Conservation (phyloP, 2,329 filamentous ascomycete species). For the Immersiporthe knoxdaviesiana region DNA sequence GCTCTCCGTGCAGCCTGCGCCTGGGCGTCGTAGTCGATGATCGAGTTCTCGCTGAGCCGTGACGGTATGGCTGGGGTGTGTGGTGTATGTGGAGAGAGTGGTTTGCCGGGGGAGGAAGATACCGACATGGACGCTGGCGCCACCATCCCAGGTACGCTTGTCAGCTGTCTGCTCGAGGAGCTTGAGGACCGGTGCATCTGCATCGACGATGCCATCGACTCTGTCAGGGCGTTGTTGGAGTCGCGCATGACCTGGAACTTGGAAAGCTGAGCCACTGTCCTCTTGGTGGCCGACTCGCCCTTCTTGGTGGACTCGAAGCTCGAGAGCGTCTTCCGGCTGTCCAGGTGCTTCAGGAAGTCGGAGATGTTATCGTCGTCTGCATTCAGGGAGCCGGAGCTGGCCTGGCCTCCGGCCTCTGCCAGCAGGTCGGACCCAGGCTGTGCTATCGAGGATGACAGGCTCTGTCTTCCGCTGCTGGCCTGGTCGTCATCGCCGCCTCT, state of each 20-base stretch:
- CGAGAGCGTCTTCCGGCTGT: slow-evolving; percentile 83
- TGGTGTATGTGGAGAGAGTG: slow-evolving; percentile 85
- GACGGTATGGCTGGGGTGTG: slow-evolving; percentile 94
- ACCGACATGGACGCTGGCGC: slow-evolving; percentile 79
- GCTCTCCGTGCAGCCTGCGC: slow-evolving; percentile 33
- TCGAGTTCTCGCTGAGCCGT: slow-evolving; percentile 87
- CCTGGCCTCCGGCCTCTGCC: slow-evolving; percentile 68
- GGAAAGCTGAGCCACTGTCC: slow-evolving; percentile 77
- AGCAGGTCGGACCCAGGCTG: slow-evolving; percentile 81
- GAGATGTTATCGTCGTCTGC: slow-evolving; percentile 91
- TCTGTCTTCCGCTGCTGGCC: slow-evolving; percentile 78
- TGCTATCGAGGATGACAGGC: slow-evolving; percentile 68
- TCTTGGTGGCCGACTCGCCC: slow-evolving; percentile 71
- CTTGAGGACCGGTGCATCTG: slow-evolving; percentile 82
- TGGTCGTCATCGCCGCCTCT: slow-evolving; percentile 72
- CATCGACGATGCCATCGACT: slow-evolving; percentile 90
- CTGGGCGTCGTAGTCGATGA: slow-evolving; percentile 65
- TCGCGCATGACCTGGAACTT: slow-evolving; percentile 90
- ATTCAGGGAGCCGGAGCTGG: slow-evolving; percentile 68
- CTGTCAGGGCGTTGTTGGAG: slow-evolving; percentile 84
- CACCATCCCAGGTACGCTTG: slow-evolving; percentile 65
- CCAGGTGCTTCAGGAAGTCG: slow-evolving; percentile 87
- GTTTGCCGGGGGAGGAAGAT: slow-evolving; percentile 88
- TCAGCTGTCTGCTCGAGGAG: slow-evolving; percentile 66
- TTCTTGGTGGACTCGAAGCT: slow-evolving; percentile 73